Conservation (phyloP, 83 land plant species). For the Picea abies region DNA sequence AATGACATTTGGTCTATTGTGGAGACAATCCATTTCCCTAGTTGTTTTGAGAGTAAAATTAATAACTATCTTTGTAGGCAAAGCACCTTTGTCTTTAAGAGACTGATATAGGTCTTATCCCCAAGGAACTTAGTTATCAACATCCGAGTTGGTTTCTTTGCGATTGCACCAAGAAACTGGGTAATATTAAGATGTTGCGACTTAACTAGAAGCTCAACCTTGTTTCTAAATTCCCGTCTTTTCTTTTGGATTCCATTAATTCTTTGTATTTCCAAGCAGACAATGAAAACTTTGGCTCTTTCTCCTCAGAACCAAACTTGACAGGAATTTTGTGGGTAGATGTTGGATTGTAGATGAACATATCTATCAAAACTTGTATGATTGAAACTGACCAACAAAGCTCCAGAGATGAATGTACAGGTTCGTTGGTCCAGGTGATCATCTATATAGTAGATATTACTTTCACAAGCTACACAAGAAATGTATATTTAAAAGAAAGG, state of each 20-base stretch:
- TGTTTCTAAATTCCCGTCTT: conserved; percentile 77
- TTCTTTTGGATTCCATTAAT: too few relatives aligned
- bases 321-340: too few relatives aligned
- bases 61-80: conserved; percentile 57
- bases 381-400: conserved; percentile 9
- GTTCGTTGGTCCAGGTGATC: conserved; percentile 54
- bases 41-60: conserved; percentile 90
- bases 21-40: conserved; percentile 94
- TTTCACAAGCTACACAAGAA: conserved; percentile 57
- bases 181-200: conserved; percentile 93
- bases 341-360: too few relatives aligned
- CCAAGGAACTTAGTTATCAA: conserved; percentile 79
- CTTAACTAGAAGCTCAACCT: conserved; percentile 88
- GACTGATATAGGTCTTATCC: conserved; percentile 80
- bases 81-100: conserved; percentile 72
- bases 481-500: conserved; percentile 54
- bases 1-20: conserved; percentile 83
- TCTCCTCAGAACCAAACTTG: too few relatives aligned
- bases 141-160: conserved; percentile 76
- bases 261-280: too few relatives aligned
- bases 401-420: conserved; percentile 80
- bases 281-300: too few relatives aligned
- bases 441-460: conserved; percentile 73
- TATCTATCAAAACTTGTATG: too few relatives aligned
- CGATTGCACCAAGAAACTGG: conserved; percentile 94